These are phyloP conservation scores for Trypanosomatidae sp. DNA, from an alignment of 208 protist genomes.

Conservation along the genomic window DNA sequence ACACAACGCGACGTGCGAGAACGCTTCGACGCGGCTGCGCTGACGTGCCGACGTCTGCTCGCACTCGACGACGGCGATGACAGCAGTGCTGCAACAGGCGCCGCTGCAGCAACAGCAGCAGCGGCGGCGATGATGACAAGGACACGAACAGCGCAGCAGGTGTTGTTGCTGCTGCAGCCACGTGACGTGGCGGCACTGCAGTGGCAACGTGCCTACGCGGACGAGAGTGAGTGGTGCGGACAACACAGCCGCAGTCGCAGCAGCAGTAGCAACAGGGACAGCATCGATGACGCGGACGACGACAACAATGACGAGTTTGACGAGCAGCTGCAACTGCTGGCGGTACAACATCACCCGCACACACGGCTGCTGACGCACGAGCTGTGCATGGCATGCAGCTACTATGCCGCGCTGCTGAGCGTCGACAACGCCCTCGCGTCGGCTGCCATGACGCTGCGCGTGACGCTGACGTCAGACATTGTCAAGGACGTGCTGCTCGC, in stretches of 20 bases:
- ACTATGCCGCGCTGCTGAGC: slow-evolving; percentile 48
- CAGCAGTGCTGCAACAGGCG: background rate
- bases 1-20: slow-evolving; percentile 66
- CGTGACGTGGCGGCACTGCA: background rate
- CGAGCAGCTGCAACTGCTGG: slow-evolving; percentile 13
- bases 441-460: slow-evolving; percentile 38
- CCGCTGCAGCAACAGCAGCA: background rate
- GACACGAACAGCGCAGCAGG: background rate
- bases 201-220: background rate
- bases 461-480: slow-evolving; percentile 54
- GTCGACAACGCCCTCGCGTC: slow-evolving; percentile 26
- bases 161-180: background rate
- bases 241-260: too few species aligned
- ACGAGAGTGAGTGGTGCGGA: too few species aligned
- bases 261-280: too few species aligned
- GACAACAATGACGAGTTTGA: background rate
- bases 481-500: slow-evolving; percentile 39
- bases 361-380: slow-evolving; percentile 57
- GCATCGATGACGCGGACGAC: too few species aligned
- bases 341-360: slow-evolving; percentile 36
- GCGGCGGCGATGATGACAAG: background rate
- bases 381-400: slow-evolving; percentile 44
- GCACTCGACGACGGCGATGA: background rate
- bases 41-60: slow-evolving; percentile 41
- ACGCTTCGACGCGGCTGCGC: slow-evolving; percentile 61